Percentiles rank a stretch among this genome's conserved stretches.
phyloP scores from a whole-genome alignment of 2,329 filamentous ascomycete genomes.

The Alternaria burnsii region DNA sequence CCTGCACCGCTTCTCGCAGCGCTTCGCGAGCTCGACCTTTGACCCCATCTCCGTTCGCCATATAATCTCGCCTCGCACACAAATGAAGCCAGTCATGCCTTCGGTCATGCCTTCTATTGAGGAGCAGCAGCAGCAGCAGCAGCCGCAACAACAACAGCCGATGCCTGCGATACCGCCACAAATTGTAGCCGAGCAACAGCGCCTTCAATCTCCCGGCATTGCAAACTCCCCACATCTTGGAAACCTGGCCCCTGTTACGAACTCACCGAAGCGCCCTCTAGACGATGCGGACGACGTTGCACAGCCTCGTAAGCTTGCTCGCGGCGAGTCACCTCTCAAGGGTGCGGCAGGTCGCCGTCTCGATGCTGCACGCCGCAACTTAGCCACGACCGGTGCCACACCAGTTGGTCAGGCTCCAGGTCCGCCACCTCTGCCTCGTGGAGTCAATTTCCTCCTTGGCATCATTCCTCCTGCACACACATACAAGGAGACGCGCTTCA shows the following conservation, averaged over 20 bases:
- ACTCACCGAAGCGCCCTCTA: conserved; percentile 59
- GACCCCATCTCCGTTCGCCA: conserved; percentile 83
- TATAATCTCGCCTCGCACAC: conserved; percentile 81
- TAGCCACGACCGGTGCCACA: conserved; percentile 38
- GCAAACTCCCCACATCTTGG: conserved; percentile 44
- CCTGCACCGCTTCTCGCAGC: conserved; percentile 76
- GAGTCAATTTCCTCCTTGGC: conserved; percentile 64
- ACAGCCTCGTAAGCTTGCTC: conserved; percentile 83
- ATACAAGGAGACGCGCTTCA: conserved; percentile 77
- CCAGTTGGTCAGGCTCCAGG: conserved; percentile 36
- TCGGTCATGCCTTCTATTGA: conserved; percentile 30
- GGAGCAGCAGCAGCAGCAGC: not conserved
- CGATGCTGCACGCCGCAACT: conserved; percentile 72
- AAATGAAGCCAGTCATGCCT: conserved; percentile 66
- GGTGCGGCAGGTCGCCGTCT: conserved; percentile 85
- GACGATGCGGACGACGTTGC: conserved; percentile 74
- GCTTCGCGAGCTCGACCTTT: conserved; percentile 74
- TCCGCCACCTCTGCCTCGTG: conserved; percentile 75
- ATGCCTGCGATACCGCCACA: conserved; percentile 28
- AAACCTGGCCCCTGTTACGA: conserved; percentile 36
- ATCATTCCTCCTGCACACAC: conserved; percentile 77
- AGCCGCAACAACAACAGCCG: conserved; percentile 31
- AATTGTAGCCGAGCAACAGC: conserved; percentile 30
- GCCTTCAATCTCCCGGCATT: conserved; percentile 37
- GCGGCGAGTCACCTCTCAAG: conserved; percentile 93